Base-by-base conservation (phyloP, 2,329 filamentous ascomycete species). In the Penicillium sp. region DNA sequence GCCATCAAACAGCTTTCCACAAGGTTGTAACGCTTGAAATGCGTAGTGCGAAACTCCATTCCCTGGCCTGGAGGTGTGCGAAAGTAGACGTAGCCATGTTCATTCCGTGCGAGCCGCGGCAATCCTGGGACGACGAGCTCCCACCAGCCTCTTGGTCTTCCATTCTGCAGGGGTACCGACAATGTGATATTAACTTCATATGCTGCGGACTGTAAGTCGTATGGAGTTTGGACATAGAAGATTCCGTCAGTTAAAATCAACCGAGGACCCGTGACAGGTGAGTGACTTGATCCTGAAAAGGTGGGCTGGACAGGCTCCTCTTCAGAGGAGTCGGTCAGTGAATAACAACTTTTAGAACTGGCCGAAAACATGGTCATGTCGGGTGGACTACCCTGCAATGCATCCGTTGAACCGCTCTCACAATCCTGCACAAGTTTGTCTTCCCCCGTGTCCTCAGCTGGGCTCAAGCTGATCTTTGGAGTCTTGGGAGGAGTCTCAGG, bases 1-100 rank as follows among this genome's bases (percentile, higher is more conserved):
- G 58, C 64, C 46, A 63, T 54, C 31, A 68, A 55, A 28, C 60
- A 66, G 32, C 58, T 51, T 22, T 66, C 60, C 11, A 59, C 40
- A n/a, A 64, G 40, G 1, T 52, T 57, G 38, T 60, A 52, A 23
- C 59, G 51, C 20, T 55, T 56, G 9, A 66, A 47, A 29, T 57
- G 49, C 2, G 51, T 59, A 8, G 61, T 65, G 16, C 60, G 59
- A 24, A 64, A 57, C 23, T 66, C 65, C 20, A 68, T 46, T 2
- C 63, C 63, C 16, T 55, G 53, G 2, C 49, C 42, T 4, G 50
- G 49, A 1, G 65, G 64, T 13, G 59, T 56, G 8, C 51, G 53
- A 38, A 68, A 64, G 45, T 63, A 54, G 7, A 67, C 47, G 43
- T 56, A 57, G 6, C 63, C 65, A 44, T 50, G 56, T 37, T 61